Evolutionary conservation across 192 early-diverging fungal species (phyloP).

Genomic region (Linnemannia schmuckeri): DNA sequence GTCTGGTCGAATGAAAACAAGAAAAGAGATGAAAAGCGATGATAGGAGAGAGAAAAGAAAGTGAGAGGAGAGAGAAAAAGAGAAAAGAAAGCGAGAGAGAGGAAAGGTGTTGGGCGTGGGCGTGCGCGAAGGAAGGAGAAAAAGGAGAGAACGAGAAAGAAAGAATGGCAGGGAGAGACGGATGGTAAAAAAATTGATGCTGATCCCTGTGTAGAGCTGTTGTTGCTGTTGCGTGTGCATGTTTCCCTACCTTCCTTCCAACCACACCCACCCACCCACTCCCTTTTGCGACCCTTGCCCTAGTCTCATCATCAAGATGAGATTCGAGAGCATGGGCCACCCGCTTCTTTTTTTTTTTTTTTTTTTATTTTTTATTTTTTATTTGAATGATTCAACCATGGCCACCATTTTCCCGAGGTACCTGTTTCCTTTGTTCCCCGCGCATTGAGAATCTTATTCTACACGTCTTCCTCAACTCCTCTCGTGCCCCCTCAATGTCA

Average conservation of each 20-base stretch:
- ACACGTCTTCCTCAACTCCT: too few relatives aligned
- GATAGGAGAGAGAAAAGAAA: background rate
- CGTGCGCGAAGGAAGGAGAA: background rate
- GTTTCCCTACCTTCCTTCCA: background rate
- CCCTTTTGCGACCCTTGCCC: background rate
- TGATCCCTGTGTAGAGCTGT: background rate
- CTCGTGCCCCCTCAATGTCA: too few relatives aligned
- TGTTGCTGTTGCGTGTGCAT: background rate
- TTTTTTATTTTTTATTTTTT: background rate
- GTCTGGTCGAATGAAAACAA: constrained; percentile 7
- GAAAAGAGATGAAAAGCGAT: background rate
- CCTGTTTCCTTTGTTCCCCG: background rate
- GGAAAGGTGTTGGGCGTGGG: background rate
- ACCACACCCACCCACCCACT: background rate
- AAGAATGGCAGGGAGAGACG: background rate
- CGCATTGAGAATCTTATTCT: too few relatives aligned
- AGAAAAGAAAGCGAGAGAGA: background rate
- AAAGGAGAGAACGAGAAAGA: background rate
- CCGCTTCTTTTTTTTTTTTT: background rate
- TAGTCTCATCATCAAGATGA: background rate
- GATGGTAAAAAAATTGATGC: background rate
- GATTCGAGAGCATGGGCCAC: constrained; percentile 3
- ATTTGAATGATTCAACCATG: background rate
- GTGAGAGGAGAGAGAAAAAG: background rate
- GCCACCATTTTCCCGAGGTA: background rate